Evolutionary conservation across 495 filamentous ascomycete genomes (phyloP), one percentile per base, ranked within the genome.

Genomic region (Daldinia childiae): DNA sequence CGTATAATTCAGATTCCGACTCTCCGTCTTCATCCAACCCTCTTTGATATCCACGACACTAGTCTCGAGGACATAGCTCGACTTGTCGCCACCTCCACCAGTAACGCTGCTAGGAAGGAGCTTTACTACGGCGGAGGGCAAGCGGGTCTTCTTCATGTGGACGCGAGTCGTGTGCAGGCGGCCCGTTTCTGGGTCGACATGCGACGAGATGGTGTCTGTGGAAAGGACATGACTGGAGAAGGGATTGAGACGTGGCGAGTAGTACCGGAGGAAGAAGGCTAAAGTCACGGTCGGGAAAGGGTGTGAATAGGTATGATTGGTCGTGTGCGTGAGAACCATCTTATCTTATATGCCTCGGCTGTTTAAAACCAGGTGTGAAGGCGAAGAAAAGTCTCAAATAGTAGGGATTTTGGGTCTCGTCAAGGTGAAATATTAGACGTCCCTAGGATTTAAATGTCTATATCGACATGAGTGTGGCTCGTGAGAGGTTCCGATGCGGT

Each of bases 211-310:
- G 76, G 95, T 95, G 83, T 99, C 95, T 79, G 94, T 97, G 41
- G 92, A 96, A 68, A 97, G 88, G 65, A 99, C 95, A 86, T 99
- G 95, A 72, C 87, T 92, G 66, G 92, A 91, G 81, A 97, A 98
- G 11, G 95, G 95, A 79, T 99, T 99, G 15, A 85, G 78, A 61
- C 83, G 80, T 26, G 83, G 83, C 19, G 82, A 83, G 71, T 95
- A 96, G 80, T 99, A 99, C 41, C 95, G 94, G 58, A 99, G 92
- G 86, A 98, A 98, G 87, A 97, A 99, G 82, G 95, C 95, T 69
- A 99, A 91, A 8, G 94, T 94, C 43, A 99, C 95, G 72, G 85
- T 84, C 66, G 93, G 90, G 80, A 95, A 96, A 73, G 92, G 90
- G 80, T 97, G 97, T 80, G 92, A 89, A 84, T 98, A 98, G 80